Conservation (phyloP, 2,329 filamentous ascomycete species). For the Aspergillus sp. region DNA sequence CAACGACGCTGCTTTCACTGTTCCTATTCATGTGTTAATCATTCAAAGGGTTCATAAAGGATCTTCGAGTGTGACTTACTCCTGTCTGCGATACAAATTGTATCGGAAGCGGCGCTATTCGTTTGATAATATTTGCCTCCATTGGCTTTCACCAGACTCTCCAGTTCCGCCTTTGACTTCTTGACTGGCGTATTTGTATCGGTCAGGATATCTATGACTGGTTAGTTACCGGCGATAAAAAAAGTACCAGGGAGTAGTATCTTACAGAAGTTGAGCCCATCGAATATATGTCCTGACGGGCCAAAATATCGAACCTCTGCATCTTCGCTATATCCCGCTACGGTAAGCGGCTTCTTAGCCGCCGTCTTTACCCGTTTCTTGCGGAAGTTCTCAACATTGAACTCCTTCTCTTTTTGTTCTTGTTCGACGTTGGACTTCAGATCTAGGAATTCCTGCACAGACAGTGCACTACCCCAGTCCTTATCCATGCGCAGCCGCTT, state of each 20-base stretch:
- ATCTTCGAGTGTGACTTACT: constrained; percentile 36
- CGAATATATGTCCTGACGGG: constrained; percentile 66
- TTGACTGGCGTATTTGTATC: constrained; percentile 70
- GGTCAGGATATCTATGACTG: constrained; percentile 62
- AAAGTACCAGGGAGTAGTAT: constrained; percentile 13
- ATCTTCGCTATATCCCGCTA: constrained; percentile 67
- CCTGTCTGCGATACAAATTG: constrained; percentile 77
- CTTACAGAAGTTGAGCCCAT: constrained; percentile 72
- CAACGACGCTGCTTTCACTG: constrained; percentile 79
- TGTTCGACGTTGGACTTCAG: constrained; percentile 68
- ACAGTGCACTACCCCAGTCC: constrained; percentile 76
- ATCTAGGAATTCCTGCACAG: constrained; percentile 72
- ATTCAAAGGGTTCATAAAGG: no score
- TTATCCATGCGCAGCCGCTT: constrained; percentile 79
- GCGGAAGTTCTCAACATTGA: constrained; percentile 68
- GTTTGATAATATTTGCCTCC: constrained; percentile 79
- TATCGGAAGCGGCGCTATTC: constrained; percentile 60
- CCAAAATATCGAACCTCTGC: constrained; percentile 55
- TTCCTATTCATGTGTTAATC: constrained; percentile 35
- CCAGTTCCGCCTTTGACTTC: constrained; percentile 75
- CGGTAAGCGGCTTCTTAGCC: constrained; percentile 66
- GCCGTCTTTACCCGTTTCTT: constrained; percentile 63
- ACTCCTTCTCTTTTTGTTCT: constrained; percentile 69
- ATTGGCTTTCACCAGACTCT: constrained; percentile 77
- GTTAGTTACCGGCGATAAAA: constrained; percentile 11